phyloP scores from a whole-genome alignment of 2,329 filamentous ascomycete species.

The Aspergillus fructus region DNA sequence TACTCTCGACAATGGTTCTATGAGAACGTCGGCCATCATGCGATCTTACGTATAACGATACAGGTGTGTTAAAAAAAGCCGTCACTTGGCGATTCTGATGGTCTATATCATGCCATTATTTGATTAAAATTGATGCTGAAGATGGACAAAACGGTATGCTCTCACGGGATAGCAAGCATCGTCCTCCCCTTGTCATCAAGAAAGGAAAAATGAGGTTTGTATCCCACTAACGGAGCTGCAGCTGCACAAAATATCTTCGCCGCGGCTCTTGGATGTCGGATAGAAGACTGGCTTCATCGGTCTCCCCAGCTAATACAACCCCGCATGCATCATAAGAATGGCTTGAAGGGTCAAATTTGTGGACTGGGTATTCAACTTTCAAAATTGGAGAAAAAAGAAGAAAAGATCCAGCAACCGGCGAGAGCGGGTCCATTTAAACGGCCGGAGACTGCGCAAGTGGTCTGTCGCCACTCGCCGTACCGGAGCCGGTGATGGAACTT shows the following conservation, averaged over 20 bases:
- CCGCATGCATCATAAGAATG: slow-evolving; percentile 49
- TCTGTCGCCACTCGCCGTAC: slow-evolving; percentile 22
- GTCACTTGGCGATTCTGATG: slow-evolving; percentile 4
- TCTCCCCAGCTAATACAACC: slow-evolving; percentile 60
- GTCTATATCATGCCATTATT: slow-evolving; percentile 26
- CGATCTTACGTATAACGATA: slow-evolving; percentile 18
- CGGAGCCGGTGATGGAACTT: slow-evolving; percentile 16
- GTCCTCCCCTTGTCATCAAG: slow-evolving; percentile 15
- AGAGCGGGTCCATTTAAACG: slow-evolving; percentile 19
- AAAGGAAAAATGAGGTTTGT: slow-evolving; percentile 31
- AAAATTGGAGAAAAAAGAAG: slow-evolving; percentile 43
- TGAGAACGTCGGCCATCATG: slow-evolving; percentile 20
- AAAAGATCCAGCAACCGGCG: slow-evolving; percentile 24
- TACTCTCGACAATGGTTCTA: slow-evolving; percentile 24
- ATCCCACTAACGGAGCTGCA: slow-evolving; percentile 51
- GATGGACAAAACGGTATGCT: slow-evolving; percentile 15
- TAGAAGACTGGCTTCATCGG: slow-evolving; percentile 36
- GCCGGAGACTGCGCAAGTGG: slow-evolving; percentile 24
- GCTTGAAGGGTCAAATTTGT: slow-evolving; percentile 60
- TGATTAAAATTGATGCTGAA: slow-evolving; percentile 18
- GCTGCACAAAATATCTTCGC: slow-evolving; percentile 47
- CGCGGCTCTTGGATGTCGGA: slow-evolving; percentile 52
- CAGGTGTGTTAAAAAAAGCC: slow-evolving; percentile 12
- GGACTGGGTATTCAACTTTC: slow-evolving; percentile 59
- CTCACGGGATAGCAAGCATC: slow-evolving; percentile 10